phyloP scores from a whole-genome alignment of 2,329 filamentous ascomycete species.

The Ophidiomyces ophidiicola region DNA sequence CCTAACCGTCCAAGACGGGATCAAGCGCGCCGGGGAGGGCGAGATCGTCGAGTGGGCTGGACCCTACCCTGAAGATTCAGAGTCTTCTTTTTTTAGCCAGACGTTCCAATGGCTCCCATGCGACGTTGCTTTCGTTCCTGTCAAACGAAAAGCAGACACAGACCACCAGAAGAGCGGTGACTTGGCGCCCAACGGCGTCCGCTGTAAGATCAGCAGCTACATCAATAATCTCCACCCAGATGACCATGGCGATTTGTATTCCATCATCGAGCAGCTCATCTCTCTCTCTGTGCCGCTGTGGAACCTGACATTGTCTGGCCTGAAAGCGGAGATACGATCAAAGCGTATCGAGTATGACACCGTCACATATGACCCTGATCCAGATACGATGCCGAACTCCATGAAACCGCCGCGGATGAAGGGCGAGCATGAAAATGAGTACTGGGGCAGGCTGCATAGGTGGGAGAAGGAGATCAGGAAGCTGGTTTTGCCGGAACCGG shows the following conservation, averaged over 20 bases:
- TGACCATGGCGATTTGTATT: conserved; percentile 23
- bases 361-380: conserved; percentile 14
- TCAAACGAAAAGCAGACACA: conserved; percentile 11
- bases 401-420: conserved; percentile 9
- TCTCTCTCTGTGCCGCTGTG: conserved; percentile 25
- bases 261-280: conserved; percentile 25
- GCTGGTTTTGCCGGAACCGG: conserved; percentile 16
- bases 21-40: conserved; percentile 15
- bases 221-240: conserved; percentile 33
- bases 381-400: conserved; percentile 16
- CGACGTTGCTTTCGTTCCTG: conserved; percentile 21
- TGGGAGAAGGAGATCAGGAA: conserved; percentile 11
- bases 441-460: conserved; percentile 1
- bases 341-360: conserved; percentile 10
- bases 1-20: conserved; percentile 20
- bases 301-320: conserved; percentile 21
- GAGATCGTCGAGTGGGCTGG: conserved; percentile 11
- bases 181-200: conserved; percentile 1
- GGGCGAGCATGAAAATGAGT: conserved; percentile 13
- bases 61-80: neutral
- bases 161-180: neutral
- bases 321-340: conserved; percentile 8
- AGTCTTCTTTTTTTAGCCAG: conserved; percentile 16
- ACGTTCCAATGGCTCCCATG: conserved; percentile 37
- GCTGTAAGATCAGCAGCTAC: conserved; percentile 26